phyloP scores from a whole-genome alignment of 1,139 yeast species.

The Blastobotrys arbuscula region DNA sequence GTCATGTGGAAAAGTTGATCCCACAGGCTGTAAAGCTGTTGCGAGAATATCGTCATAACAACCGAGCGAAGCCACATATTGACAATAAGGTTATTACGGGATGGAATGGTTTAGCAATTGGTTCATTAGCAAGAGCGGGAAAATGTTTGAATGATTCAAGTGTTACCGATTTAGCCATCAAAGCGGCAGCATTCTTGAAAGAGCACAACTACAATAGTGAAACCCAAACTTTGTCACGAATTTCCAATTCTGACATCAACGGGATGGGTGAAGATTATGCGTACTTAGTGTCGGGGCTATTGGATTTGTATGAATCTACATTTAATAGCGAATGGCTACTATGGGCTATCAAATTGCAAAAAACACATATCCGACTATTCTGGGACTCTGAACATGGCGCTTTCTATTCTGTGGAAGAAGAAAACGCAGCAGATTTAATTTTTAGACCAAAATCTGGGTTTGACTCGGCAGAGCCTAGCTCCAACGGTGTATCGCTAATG shows the following conservation, averaged over 20 bases:
- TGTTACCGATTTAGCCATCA: conserved; percentile 27
- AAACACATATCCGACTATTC: conserved; percentile 30
- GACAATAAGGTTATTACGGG: conserved; percentile 34
- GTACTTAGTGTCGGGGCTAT: conserved; percentile 32
- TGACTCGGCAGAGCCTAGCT: conserved; percentile 38
- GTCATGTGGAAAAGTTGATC: conserved; percentile 23
- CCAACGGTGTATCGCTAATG: conserved; percentile 34
- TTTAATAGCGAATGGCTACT: conserved; percentile 27
- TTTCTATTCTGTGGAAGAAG: conserved; percentile 28
- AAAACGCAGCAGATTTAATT: conserved; percentile 23
- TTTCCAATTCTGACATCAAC: conserved; percentile 20
- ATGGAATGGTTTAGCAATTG: conserved; percentile 37
- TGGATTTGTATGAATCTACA: conserved; percentile 35
- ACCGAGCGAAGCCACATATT: conserved; percentile 29
- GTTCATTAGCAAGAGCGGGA: conserved; percentile 34
- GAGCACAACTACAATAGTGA: conserved; percentile 23
- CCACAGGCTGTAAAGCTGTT: conserved; percentile 24
- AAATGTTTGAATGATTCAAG: conserved; percentile 17
- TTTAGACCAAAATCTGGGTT: conserved; percentile 36
- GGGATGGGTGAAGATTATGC: conserved; percentile 38
- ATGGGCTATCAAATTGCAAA: conserved; percentile 34
- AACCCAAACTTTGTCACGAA: conserved; percentile 21
- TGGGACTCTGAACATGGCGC: conserved; percentile 35
- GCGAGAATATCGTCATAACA: conserved; percentile 25
- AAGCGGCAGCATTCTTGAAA: conserved; percentile 28